Percentiles rank a stretch among this genome's conserved stretches.
phyloP scores from a whole-genome alignment of 257 asterid genomes.

The Lycium barbarum region DNA sequence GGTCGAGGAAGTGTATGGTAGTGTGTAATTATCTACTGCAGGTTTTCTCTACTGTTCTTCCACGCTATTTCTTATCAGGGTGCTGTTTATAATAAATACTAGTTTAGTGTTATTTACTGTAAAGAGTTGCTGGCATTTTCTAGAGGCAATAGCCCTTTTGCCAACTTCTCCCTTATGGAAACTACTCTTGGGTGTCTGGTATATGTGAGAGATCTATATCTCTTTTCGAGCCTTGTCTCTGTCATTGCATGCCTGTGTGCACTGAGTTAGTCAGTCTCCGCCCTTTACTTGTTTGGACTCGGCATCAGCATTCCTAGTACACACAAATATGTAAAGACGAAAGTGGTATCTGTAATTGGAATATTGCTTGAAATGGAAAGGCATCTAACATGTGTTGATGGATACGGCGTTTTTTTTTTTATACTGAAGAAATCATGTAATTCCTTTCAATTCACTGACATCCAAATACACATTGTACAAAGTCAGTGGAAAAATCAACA shows the following conservation, averaged over 20 bases:
- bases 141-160: neutral
- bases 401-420: neutral
- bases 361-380: neutral
- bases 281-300: neutral
- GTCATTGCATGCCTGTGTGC: neutral
- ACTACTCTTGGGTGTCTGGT: neutral
- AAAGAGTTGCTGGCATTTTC: constrained; percentile 20
- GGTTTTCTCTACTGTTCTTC: constrained; percentile 27
- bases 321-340: neutral
- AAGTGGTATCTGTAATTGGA: neutral
- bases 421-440: constrained; percentile 10
- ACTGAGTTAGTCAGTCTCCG: neutral
- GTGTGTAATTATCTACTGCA: constrained; percentile 55
- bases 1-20: constrained; percentile 52
- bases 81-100: constrained; percentile 15
- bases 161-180: neutral
- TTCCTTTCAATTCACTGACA: neutral
- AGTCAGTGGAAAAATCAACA: neutral
- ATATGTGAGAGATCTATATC: neutral
- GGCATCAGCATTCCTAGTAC: neutral
- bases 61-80: neutral
- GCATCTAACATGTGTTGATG: neutral
- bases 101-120: constrained; percentile 12
- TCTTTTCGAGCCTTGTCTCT: neutral
- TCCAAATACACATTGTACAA: constrained; percentile 18